A percentile compares a stretch with the other conserved stretches of the same genome.
phyloP scores from a whole-genome alignment of 129 eudicot species.

The Centella asiatica region DNA sequence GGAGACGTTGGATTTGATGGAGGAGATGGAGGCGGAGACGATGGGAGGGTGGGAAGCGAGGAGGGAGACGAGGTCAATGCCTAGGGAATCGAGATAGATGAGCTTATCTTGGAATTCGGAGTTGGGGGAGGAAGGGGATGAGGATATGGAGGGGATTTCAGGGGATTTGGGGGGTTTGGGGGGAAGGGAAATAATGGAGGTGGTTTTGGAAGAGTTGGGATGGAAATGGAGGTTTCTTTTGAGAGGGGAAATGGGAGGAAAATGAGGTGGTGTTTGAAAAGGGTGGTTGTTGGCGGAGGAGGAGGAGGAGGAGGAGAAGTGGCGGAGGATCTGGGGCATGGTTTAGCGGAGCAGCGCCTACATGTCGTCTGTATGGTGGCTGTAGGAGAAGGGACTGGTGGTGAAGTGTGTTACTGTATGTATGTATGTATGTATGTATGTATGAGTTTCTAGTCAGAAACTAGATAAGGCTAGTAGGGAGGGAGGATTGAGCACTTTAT shows the following conservation, averaged over 20 bases:
- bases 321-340: conserved; percentile 36
- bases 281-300: conserved; percentile 14
- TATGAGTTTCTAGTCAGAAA: too few relatives aligned
- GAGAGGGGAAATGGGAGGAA: conserved; percentile 30
- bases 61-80: conserved; percentile 60
- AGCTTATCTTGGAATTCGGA: conserved; percentile 46
- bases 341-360: conserved; percentile 4
- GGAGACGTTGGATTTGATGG: conserved; percentile 43
- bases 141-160: conserved; percentile 16
- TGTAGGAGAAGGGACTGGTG: neutral
- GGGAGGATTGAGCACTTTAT: too few relatives aligned
- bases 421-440: too few relatives aligned
- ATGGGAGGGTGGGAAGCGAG: conserved; percentile 51
- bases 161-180: conserved; percentile 24
- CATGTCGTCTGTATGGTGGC: conserved; percentile 15
- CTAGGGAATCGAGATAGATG: conserved; percentile 62
- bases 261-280: neutral
- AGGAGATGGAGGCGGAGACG: conserved; percentile 41
- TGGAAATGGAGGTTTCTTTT: conserved; percentile 26
- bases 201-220: conserved; percentile 24
- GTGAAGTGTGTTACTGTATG: neutral
- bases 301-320: conserved; percentile 28
- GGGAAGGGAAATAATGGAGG: conserved; percentile 23
- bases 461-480: neutral
- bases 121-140: conserved; percentile 17